Conservation (phyloP, 1,284 basidiomycete genomes). For the Trichosporon coremiiforme region DNA sequence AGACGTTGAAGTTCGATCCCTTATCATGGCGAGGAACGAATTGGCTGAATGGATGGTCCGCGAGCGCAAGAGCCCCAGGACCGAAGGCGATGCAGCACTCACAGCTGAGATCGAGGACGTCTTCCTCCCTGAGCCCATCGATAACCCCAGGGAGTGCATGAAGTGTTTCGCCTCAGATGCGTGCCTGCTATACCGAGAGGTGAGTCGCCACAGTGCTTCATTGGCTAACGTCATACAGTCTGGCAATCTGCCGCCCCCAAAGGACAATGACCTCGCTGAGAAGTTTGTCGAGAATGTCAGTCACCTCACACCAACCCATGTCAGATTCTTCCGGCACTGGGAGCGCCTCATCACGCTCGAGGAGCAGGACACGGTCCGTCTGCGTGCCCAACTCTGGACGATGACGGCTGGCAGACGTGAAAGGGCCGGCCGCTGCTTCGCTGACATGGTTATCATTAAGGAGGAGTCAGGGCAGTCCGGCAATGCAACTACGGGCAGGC, state of each 20-base stretch:
- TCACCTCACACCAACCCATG: slow-evolving; percentile 71
- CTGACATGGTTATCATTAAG: slow-evolving; percentile 70
- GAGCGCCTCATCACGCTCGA: slow-evolving; percentile 83
- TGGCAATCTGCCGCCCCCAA: slow-evolving; percentile 64
- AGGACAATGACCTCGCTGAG: slow-evolving; percentile 69
- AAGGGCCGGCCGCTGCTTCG: slow-evolving; percentile 73
- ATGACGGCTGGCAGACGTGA: slow-evolving; percentile 79
- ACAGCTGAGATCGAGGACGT: slow-evolving; percentile 45
- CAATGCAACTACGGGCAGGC: slow-evolving; percentile 42
- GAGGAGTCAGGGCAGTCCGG: slow-evolving; percentile 53
- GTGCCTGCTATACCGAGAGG: slow-evolving; percentile 93
- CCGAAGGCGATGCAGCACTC: neutral
- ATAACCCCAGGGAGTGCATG: slow-evolving; percentile 75
- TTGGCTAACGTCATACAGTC: slow-evolving; percentile 59
- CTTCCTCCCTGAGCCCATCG: slow-evolving; percentile 84
- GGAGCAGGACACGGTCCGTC: slow-evolving; percentile 79
- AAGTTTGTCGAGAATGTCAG: slow-evolving; percentile 77
- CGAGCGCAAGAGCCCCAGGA: slow-evolving; percentile 18
- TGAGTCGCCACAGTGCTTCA: slow-evolving; percentile 46
- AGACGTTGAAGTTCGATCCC: slow-evolving; percentile 78
- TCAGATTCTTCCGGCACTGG: slow-evolving; percentile 86
- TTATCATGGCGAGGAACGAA: slow-evolving; percentile 81
- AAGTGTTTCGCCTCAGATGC: slow-evolving; percentile 79
- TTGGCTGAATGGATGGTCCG: slow-evolving; percentile 71
- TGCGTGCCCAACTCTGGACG: slow-evolving; percentile 92